Percentiles rank a stretch among this genome's conserved stretches.
These are phyloP conservation scores for Kodamaea nitidulidarum DNA, from an alignment of 805 yeast species.

Conservation along the genomic window DNA sequence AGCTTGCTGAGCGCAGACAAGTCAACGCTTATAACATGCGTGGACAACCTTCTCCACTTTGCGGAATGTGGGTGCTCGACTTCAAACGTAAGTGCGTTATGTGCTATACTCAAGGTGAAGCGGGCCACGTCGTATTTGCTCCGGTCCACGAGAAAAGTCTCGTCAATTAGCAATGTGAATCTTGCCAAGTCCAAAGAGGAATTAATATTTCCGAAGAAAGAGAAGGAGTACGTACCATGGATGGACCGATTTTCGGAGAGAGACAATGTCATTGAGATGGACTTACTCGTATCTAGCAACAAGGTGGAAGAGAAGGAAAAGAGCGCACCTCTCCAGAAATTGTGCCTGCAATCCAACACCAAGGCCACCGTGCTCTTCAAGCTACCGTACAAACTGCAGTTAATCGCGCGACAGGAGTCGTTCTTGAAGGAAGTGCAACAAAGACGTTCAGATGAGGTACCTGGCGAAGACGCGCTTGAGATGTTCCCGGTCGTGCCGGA, in stretches of 20 bases:
- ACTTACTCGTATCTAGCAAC: slow-evolving; percentile 15
- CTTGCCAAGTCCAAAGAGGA: slow-evolving; percentile 37
- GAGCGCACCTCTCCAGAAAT: neutral
- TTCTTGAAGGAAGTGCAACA: slow-evolving; percentile 8
- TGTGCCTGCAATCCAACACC: neutral
- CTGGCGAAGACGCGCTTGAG: slow-evolving; percentile 5
- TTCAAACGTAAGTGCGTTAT: slow-evolving; percentile 40
- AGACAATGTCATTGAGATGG: slow-evolving; percentile 25
- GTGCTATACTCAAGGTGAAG: slow-evolving; percentile 57
- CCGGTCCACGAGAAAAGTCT: slow-evolving; percentile 53
- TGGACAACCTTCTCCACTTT: slow-evolving; percentile 58
- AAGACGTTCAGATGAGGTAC: slow-evolving; percentile 1
- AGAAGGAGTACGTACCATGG: slow-evolving; percentile 35
- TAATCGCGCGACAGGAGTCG: slow-evolving; percentile 18
- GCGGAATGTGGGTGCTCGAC: slow-evolving; percentile 61
- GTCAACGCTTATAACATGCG: slow-evolving; percentile 52
- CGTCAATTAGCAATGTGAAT: slow-evolving; percentile 35
- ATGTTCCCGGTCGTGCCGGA: slow-evolving; percentile 26
- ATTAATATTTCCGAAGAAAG: slow-evolving; percentile 28
- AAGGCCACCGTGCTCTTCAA: slow-evolving; percentile 15
- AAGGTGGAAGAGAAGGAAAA: slow-evolving; percentile 9
- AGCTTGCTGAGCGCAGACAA: slow-evolving; percentile 51
- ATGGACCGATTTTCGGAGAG: slow-evolving; percentile 27
- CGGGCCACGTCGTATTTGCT: slow-evolving; percentile 57
- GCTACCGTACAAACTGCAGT: slow-evolving; percentile 24